Percentiles rank a stretch among this genome's conserved stretches.
Conservation (phyloP, 768 basidiomycete species). For the Hemileccinum rubropunctum region DNA sequence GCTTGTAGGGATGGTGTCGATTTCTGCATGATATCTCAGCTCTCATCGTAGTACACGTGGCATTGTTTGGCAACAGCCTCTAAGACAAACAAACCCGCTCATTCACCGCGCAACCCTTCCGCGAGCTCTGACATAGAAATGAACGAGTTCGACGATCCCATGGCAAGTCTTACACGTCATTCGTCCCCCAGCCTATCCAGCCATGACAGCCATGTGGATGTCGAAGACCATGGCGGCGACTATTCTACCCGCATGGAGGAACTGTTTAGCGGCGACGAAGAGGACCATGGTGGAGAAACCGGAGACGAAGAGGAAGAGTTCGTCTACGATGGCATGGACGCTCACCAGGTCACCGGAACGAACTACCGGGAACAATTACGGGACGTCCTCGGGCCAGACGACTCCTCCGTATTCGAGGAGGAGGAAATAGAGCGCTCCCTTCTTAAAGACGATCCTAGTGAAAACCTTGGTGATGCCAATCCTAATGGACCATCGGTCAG, state of each 20-base stretch:
- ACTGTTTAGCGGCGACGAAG: constrained; percentile 39
- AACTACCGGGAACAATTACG: constrained; percentile 68
- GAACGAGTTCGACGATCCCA: constrained; percentile 1
- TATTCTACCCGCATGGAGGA: constrained; percentile 28
- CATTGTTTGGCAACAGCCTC: constrained; percentile 28
- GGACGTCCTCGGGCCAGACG: constrained; percentile 69
- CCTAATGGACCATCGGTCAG: constrained; percentile 33
- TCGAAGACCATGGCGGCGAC: constrained; percentile 21
- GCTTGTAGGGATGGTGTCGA: constrained; percentile 2
- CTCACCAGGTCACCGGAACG: constrained; percentile 39
- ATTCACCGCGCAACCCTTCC: no score
- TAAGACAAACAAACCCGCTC: constrained; percentile 21
- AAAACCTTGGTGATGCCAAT: constrained; percentile 24
- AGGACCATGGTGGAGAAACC: constrained; percentile 40
- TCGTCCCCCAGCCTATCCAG: constrained; percentile 15
- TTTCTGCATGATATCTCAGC: constrained; percentile 17
- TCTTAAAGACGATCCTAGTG: constrained; percentile 37
- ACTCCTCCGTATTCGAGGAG: constrained; percentile 45
- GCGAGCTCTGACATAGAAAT: constrained; percentile 1
- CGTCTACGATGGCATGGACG: constrained; percentile 71
- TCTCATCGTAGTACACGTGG: constrained; percentile 15
- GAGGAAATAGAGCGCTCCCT: constrained; percentile 47
- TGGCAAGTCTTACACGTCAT: not conserved
- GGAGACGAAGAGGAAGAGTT: constrained; percentile 63
- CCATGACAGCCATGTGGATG: constrained; percentile 20